Evolutionary conservation across 192 early-diverging fungal species (phyloP).

Genomic region (Dissophora ornata): DNA sequence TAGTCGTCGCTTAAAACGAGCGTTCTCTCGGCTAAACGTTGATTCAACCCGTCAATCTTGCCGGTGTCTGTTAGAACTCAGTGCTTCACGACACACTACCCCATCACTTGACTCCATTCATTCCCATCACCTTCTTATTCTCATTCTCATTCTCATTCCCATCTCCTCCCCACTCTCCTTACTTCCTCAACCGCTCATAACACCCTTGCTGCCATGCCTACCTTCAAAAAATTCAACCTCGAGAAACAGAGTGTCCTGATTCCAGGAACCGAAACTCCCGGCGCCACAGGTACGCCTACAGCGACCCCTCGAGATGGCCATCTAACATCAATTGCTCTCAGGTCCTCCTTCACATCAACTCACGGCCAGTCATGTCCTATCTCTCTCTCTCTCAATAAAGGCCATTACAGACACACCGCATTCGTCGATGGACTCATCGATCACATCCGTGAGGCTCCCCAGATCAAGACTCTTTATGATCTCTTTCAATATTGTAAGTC

Average conservation of each 20-base stretch:
- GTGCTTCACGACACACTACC: too few relatives aligned
- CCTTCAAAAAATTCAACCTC: conserved; percentile 37
- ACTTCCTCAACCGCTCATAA: too few relatives aligned
- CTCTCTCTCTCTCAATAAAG: conserved; percentile 4
- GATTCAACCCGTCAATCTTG: too few relatives aligned
- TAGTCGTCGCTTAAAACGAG: too few relatives aligned
- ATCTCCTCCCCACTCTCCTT: not conserved
- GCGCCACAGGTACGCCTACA: conserved; percentile 55
- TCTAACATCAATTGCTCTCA: too few relatives aligned
- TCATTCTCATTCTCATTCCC: not conserved
- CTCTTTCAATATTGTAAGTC: conserved; percentile 38
- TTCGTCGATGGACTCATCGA: conserved; percentile 12
- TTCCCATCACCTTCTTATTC: conserved; percentile 4
- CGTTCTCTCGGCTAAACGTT: too few relatives aligned
- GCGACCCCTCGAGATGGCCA: too few relatives aligned
- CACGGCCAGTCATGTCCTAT: too few relatives aligned
- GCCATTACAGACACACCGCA: conserved; percentile 9
- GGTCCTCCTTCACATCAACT: too few relatives aligned
- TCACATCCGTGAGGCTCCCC: conserved; percentile 11
- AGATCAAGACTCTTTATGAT: conserved; percentile 49
- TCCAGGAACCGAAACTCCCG: conserved; percentile 54
- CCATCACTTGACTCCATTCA: not conserved
- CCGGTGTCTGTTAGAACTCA: too few relatives aligned
- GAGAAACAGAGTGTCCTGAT: conserved; percentile 56
- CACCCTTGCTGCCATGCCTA: conserved; percentile 19